Percentiles rank a stretch among this genome's conserved stretches.
These are phyloP conservation scores for Leucocoprinus birnbaumii DNA, from an alignment of 768 basidiomycete species.

Conservation along the genomic window DNA sequence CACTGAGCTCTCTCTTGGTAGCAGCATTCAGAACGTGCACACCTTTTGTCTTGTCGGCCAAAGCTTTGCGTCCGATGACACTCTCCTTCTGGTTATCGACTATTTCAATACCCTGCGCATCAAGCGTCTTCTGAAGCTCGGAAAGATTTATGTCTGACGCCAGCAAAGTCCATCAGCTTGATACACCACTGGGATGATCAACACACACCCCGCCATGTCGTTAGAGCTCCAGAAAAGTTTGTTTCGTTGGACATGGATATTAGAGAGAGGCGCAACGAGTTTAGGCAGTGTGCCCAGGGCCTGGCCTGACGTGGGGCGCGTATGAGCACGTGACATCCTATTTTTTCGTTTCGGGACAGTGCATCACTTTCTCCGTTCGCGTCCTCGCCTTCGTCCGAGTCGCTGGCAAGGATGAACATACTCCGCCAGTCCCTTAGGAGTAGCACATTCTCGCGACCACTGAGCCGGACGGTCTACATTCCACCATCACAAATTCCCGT, in stretches of 20 bases:
- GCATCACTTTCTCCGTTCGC: neutral
- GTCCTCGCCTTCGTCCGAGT: neutral
- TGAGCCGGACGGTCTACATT: slow-evolving; percentile 7
- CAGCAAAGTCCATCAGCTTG: neutral
- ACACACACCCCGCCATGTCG: slow-evolving; percentile 85
- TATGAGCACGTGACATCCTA: slow-evolving; percentile 14
- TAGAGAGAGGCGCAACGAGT: neutral
- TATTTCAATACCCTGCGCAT: slow-evolving; percentile 89
- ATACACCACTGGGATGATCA: neutral
- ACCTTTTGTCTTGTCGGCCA: slow-evolving; percentile 97
- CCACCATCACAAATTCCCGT: slow-evolving; percentile 14
- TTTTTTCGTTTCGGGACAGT: slow-evolving; percentile 3
- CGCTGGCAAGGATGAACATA: slow-evolving; percentile 21
- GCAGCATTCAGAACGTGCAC: slow-evolving; percentile 5
- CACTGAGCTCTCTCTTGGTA: neutral
- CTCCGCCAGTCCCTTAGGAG: slow-evolving; percentile 17
- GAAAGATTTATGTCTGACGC: slow-evolving; percentile 76
- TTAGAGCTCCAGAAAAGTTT: slow-evolving; percentile 90
- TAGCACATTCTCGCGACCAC: neutral
- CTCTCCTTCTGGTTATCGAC: slow-evolving; percentile 99
- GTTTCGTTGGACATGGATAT: slow-evolving; percentile 45
- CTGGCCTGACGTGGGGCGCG: slow-evolving; percentile 11
- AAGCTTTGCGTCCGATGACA: slow-evolving; percentile 86
- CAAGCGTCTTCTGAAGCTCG: slow-evolving; percentile 91
- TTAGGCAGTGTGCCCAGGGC: too few species aligned